phyloP scores from a whole-genome alignment of 257 asterid species.

The Schizonepeta tenuifolia region DNA sequence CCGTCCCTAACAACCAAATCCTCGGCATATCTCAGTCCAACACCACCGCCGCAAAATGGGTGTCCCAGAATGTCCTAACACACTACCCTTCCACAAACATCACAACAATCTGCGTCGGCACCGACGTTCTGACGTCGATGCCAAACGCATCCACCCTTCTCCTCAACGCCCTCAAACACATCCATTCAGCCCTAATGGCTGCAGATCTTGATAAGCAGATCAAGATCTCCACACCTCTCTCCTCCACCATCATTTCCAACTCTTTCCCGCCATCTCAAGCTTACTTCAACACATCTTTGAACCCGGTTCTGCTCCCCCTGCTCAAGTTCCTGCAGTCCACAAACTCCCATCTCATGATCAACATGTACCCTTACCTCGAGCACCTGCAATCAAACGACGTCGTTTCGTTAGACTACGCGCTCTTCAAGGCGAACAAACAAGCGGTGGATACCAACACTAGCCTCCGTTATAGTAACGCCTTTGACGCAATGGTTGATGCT shows the following conservation, averaged over 20 bases:
- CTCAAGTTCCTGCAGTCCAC: slow-evolving; percentile 66
- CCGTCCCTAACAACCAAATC: slow-evolving; percentile 69
- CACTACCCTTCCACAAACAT: slow-evolving; percentile 72
- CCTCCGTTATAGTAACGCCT: slow-evolving; percentile 73
- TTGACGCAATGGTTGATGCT: slow-evolving; percentile 81
- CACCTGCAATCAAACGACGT: slow-evolving; percentile 60
- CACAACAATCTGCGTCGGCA: slow-evolving; percentile 65
- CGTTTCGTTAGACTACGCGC: slow-evolving; percentile 67
- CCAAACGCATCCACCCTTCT: slow-evolving; percentile 58
- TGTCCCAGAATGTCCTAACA: slow-evolving; percentile 57
- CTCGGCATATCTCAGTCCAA: slow-evolving; percentile 63
- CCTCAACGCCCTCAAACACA: slow-evolving; percentile 52
- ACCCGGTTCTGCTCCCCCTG: slow-evolving; percentile 49
- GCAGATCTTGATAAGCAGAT: slow-evolving; percentile 63
- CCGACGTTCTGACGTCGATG: slow-evolving; percentile 50
- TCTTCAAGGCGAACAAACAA: slow-evolving; percentile 64
- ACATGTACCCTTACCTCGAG: slow-evolving; percentile 61
- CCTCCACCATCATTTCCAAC: slow-evolving; percentile 61
- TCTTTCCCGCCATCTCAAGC: slow-evolving; percentile 73
- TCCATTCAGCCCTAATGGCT: slow-evolving; percentile 64
- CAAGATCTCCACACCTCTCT: slow-evolving; percentile 64
- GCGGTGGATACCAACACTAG: slow-evolving; percentile 68
- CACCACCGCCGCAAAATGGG: slow-evolving; percentile 74
- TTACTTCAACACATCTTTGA: slow-evolving; percentile 58
- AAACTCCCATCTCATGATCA: slow-evolving; percentile 62